Evolutionary conservation across 192 early-diverging fungal genomes (phyloP), one percentile per base, ranked within the genome.

Genomic region (Coemansia sp.): DNA sequence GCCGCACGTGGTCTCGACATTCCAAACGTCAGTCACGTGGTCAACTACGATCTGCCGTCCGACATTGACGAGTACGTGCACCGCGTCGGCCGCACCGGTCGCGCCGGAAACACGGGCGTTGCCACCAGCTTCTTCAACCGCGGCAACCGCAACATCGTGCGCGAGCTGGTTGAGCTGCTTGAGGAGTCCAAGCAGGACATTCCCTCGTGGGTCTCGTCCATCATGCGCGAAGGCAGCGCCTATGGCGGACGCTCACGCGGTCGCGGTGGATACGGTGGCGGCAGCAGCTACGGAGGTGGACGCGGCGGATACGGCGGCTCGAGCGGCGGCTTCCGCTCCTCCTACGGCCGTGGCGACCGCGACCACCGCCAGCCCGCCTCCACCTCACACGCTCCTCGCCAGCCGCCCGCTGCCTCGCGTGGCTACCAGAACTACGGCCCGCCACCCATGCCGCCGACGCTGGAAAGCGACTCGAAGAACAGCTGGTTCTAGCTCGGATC

Each of bases 1-100:
- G 97, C 97, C 45, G 94, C 95, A 19, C 92, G 97, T 85, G 97
- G 97, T 66, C 81, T 99, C 47, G 92, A 93, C 78, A 93, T 94
- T 38, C 87, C 90, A 62, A 93, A 94, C 67, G 92, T 94, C 56
- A 82, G 84, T 16, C 91, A 92, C 64, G 96, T 98, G 41, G 86
- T 99, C 83, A 94, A 93, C 81, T 98, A 92, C 81, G 97, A 99
- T 66, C 86, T 99, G 70, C 95, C 97, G 32, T 93, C 89, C 9
- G 96, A 98, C 70, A 90, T 93, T 69, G 95, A 98, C 77, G 97
- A 99, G 76, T 98, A 95, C 85, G 94, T 98, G n/a, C 96, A 98
- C 85, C 92, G 96, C 75, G 95, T 97, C 71, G 96, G 96, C 72
- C 94, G 96, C 90, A 98, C 96, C 48, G 96, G 93, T 67, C 92